Base-by-base conservation (phyloP, 148 eudicot species). In the Cornus kousa region DNA sequence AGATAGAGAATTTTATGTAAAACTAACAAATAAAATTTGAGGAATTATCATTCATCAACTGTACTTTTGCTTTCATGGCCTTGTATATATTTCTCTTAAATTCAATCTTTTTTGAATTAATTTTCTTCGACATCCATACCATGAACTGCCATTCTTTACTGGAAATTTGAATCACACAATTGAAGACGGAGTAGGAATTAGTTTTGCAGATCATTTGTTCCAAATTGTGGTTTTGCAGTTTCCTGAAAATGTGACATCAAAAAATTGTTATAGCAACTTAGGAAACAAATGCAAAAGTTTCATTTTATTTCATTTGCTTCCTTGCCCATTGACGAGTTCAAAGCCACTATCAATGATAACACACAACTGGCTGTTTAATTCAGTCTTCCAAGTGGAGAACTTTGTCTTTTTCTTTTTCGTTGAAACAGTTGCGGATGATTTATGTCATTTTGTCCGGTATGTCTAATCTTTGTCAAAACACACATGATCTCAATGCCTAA, bases 391-490 rank as follows among this genome's bases (percentile, higher is more conserved):
- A 53, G 59, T 12, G 14, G 59, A 53, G 59, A 11, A 53, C 14
- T 14, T 50, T 12, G 13, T 53, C 5, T 12, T 50, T 12, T 53
- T 53, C 5, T 12, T 11, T 53, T 53, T 53, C 14, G 23, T 55
- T 43, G 48, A 31, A 64, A 75, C 46, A 53, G 73, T 59, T 78
- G 55, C 35, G 48, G 48, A 43, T 78, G 72, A 78, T 86, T 60
- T 66, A 37, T 33, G 22, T 9, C n/a, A 62, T 37, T 5, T 48
- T 37, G 69, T 74, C 33, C 69, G 11, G 77, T 53, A 16, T 53
- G 59, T 50, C 62, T 74, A 69, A 60, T 64, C 68, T 33, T 75
- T 75, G 37, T 40, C 2, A 12, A 60, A 64, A 24, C 50, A 39
- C 1, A 3, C 22, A 64, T 14, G 57, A 60, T 40, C 64, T 74